Base-by-base conservation (phyloP, 495 filamentous ascomycete genomes). In the Stereocaulon alpinum region DNA sequence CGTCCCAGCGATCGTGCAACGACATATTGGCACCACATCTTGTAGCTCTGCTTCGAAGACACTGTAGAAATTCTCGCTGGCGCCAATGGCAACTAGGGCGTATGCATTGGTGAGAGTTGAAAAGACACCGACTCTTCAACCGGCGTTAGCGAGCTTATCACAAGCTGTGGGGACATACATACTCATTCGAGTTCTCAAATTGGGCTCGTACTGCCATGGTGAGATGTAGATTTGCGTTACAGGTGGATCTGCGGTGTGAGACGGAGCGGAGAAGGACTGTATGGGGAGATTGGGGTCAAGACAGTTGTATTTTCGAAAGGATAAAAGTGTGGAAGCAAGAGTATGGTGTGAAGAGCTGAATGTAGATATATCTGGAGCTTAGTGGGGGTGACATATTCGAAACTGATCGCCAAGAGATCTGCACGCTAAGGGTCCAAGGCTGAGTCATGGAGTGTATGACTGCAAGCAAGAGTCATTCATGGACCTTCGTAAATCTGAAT, bases 101-200 rank as follows among this genome's bases (percentile, higher is more conserved):
- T 93, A 98, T 54, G 90, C 90, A 72, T 98, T 98, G 63, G 93
- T 98, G 66, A 98, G 84, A 61, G 88, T 95, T 48, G 90, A 74
- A 70, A 98, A 98, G 64, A 97, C 94, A 72, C 93, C 93, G 69
- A 98, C 90, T 72, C 92, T 97, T 27, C 15, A 6, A 0, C 12
- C 0, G 17, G 1, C 20, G 7, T 58, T 22, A 58, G 1, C 24
- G 6, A 29, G 17, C 22, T 30, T 6, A 34, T 6, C 7, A 37
- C 4, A 18, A 30, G 11, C 4, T 45, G 48, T 22, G 12, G 32
- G 50, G 30, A 40, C 52, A 49, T 59, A 76, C 82, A 70, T 73
- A 97, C 93, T 97, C 93, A 79, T 97, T 96, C 63, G 89, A 95
- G 76, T 95, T 96, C 76, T 97, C 93, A 71, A 97, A 98, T 77